Evolutionary conservation across 2,329 filamentous ascomycete species (phyloP).

Genomic region (Fusarium protoensiforme): DNA sequence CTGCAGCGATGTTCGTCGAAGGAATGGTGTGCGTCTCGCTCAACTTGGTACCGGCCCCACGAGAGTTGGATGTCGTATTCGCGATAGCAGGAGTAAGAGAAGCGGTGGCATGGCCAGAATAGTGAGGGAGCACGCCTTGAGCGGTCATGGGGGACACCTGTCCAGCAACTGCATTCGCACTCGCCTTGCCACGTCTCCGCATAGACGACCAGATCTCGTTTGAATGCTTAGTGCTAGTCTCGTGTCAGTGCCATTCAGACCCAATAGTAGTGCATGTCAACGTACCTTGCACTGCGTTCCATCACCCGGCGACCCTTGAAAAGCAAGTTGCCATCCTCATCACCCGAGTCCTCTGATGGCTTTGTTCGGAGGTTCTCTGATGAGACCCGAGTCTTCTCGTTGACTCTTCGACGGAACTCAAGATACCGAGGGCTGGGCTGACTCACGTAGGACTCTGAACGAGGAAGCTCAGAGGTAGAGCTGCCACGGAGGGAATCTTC

Average conservation of each 20-base stretch:
- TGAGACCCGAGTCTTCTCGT: slow-evolving; percentile 19
- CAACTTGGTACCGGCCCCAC: slow-evolving; percentile 42
- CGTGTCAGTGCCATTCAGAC: slow-evolving; percentile 20
- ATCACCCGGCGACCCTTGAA: slow-evolving; percentile 51
- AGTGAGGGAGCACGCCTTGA: slow-evolving; percentile 65
- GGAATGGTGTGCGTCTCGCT: slow-evolving; percentile 36
- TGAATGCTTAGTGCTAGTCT: slow-evolving; percentile 51
- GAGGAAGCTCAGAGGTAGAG: slow-evolving; percentile 35
- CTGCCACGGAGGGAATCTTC: slow-evolving; percentile 35
- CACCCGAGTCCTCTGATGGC: slow-evolving; percentile 37
- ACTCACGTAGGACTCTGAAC: slow-evolving; percentile 36
- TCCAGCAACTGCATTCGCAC: slow-evolving; percentile 57
- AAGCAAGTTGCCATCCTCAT: slow-evolving; percentile 50
- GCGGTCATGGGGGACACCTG: slow-evolving; percentile 65
- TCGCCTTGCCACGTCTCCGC: slow-evolving; percentile 63
- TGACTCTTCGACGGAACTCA: slow-evolving; percentile 39
- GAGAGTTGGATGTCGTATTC: slow-evolving; percentile 50
- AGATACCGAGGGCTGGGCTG: slow-evolving; percentile 42
- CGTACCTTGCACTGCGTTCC: slow-evolving; percentile 46
- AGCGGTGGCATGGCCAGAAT: slow-evolving; percentile 63
- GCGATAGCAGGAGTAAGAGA: slow-evolving; percentile 59
- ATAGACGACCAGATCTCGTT: slow-evolving; percentile 62
- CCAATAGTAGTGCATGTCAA: not conserved
- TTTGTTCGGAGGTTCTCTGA: slow-evolving; percentile 17
- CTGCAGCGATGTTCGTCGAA: slow-evolving; percentile 34